Base-by-base conservation (phyloP, 305 asterid species). In the Stenogyne calaminthoides region DNA sequence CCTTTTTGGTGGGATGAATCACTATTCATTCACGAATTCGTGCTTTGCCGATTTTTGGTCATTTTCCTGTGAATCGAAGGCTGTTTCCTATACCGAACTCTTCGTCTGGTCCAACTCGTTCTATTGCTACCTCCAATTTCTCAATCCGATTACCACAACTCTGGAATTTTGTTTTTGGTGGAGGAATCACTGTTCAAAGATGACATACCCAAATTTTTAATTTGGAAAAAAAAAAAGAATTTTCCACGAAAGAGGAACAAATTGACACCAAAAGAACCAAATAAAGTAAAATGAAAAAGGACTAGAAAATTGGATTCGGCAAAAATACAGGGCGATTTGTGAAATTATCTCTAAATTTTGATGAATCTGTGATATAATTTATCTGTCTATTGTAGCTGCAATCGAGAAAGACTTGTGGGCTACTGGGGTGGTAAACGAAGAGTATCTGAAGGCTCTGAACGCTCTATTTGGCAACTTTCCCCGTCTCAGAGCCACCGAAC, bases 371-470 rank as follows among this genome's bases (percentile, higher is more conserved):
- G 40, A 46, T 61, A 19, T 75, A 32, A 67, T 42, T 4, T 47
- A 14, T 74, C 47, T 77, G 34, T 65, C 42, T 57, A 59, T 71
- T 80, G 64, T 74, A 92, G 98, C 98, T 80, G 96, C 95, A 59
- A 85, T 92, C 9, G 96, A 92, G 82, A 92, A 92, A 79, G 96
- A 92, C 72, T 81, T 92, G 64, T 95, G 99, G 99, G 99, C 99
- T 58, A 80, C 91, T 25, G 98, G 98, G 62, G 85, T 88, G 0
- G 99, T 95, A 72, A 88, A 85, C 22, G 99, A 95, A 67, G 99
- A 95, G 85, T 95, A 95, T 76, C 79, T 95, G 57, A 95, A 93
- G 85, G 97, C 99, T 72, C 82, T 95, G 49, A 95, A 95, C 74
- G 88, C 99, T 11, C 90, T 95, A 42, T 95, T 92, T 36, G 97